A percentile compares a stretch with the other conserved stretches of the same genome.
Evolutionary conservation across 2,329 filamentous ascomycete genomes (phyloP).

Genomic region (Apiospora pterosperma): DNA sequence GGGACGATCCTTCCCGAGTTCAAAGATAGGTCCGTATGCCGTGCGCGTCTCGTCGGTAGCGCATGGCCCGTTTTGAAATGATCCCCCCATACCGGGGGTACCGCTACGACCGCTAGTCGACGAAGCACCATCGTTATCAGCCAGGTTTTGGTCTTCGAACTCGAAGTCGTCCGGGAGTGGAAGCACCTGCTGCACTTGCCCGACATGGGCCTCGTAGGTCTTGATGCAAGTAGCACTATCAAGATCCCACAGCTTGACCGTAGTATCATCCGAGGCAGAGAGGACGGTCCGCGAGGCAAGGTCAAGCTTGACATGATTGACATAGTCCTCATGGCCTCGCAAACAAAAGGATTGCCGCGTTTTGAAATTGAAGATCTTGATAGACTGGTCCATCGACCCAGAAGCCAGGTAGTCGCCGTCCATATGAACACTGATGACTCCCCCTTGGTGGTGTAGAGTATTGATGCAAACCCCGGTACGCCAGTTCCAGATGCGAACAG

Average conservation of each 20-base stretch:
- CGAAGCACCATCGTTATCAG: slow-evolving; percentile 53
- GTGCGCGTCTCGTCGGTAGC: slow-evolving; percentile 43
- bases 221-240: slow-evolving; percentile 77
- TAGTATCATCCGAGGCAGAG: slow-evolving; percentile 91
- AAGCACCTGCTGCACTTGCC: slow-evolving; percentile 89
- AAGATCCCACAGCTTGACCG: slow-evolving; percentile 88
- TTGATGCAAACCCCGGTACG: slow-evolving; percentile 82
- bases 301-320: slow-evolving; percentile 93
- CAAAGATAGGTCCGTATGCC: slow-evolving; percentile 61
- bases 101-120: slow-evolving; percentile 44
- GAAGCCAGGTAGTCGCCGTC: slow-evolving; percentile 81
- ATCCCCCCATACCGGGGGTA: slow-evolving; percentile 30
- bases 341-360: slow-evolving; percentile 78
- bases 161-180: slow-evolving; percentile 85
- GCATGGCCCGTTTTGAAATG: slow-evolving; percentile 17
- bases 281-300: slow-evolving; percentile 78
- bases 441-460: slow-evolving; percentile 74
- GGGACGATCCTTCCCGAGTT: slow-evolving; percentile 57
- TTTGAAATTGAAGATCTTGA: slow-evolving; percentile 91
- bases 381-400: slow-evolving; percentile 82
- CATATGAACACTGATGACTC: slow-evolving; percentile 86
- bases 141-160: slow-evolving; percentile 65
- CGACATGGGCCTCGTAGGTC: slow-evolving; percentile 83
- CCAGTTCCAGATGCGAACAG: slow-evolving; percentile 96
- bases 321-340: slow-evolving; percentile 87